A percentile compares a stretch with the other conserved stretches of the same genome.
These are phyloP conservation scores for Trichoderma virens DNA, from an alignment of 495 filamentous ascomycete species.

Conservation along the genomic window DNA sequence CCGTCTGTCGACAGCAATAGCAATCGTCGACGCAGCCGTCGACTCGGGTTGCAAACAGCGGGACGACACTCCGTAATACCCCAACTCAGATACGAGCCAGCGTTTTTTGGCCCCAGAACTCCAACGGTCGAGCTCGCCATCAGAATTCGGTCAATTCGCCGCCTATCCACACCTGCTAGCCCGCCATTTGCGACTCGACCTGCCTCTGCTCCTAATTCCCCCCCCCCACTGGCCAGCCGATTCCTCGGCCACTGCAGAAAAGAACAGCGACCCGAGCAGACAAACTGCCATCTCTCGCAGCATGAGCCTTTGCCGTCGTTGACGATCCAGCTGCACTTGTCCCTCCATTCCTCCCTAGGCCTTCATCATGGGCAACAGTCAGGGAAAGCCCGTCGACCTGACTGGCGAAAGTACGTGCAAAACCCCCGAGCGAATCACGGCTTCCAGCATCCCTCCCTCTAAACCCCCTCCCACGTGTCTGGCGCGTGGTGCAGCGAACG, in stretches of 20 bases:
- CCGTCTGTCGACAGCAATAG: not conserved
- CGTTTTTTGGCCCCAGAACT: not conserved
- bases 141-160: constrained; percentile 2
- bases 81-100: not conserved
- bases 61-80: too few species aligned
- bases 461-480: constrained; percentile 1
- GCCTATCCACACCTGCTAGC: constrained; percentile 5
- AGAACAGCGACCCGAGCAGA: not conserved
- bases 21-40: not conserved
- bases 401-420: constrained; percentile 77
- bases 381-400: constrained; percentile 86
- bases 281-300: not conserved
- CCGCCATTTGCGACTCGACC: not conserved
- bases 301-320: not conserved
- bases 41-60: too few species aligned
- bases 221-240: not conserved
- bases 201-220: too few species aligned
- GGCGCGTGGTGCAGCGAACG: constrained; percentile 3
- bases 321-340: constrained; percentile 1
- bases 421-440: not conserved
- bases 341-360: not conserved
- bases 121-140: not conserved
- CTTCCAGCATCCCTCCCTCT: not conserved
- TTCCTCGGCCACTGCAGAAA: not conserved
- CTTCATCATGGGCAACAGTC: constrained; percentile 78